Percentiles rank a stretch among this genome's conserved stretches.
These are phyloP conservation scores for Saccharomyces cerevisiae DNA, from an alignment of 805 yeast species.

Conservation along the genomic window DNA sequence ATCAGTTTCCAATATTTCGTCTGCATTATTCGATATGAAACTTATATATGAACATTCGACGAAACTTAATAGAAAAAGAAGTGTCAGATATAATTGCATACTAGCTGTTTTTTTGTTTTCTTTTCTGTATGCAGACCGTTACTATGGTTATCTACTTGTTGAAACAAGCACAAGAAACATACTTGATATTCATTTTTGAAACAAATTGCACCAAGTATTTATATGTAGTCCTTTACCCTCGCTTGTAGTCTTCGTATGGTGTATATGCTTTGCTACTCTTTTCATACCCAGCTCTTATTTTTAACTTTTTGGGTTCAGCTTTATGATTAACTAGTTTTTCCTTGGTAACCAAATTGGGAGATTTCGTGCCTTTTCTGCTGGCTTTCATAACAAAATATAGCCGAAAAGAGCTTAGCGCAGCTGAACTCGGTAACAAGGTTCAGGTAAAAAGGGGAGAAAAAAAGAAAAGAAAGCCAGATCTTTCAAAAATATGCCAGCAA, in stretches of 20 bases:
- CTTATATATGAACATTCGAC: background rate
- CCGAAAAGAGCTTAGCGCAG: background rate
- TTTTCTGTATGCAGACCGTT: background rate
- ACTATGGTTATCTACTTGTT: background rate
- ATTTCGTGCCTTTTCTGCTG: background rate
- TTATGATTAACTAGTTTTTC: background rate
- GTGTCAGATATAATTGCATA: constrained; percentile 1
- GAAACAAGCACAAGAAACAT: background rate
- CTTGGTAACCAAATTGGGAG: background rate
- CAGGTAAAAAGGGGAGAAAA: background rate
- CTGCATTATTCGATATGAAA: background rate
- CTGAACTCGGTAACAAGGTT: background rate
- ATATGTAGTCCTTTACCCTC: background rate
- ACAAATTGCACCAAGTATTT: background rate
- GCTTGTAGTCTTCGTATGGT: background rate
- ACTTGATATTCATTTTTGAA: background rate
- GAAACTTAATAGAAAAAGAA: background rate
- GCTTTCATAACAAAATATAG: background rate
- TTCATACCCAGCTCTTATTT: background rate
- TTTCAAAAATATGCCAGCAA: background rate
- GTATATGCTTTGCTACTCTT: background rate
- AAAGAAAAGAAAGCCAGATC: background rate
- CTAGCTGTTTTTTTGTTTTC: background rate
- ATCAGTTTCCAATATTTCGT: constrained; percentile 6
- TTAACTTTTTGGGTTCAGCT: background rate